Base-by-base conservation (phyloP, 495 filamentous ascomycete species). In the Penicillium coffeae region DNA sequence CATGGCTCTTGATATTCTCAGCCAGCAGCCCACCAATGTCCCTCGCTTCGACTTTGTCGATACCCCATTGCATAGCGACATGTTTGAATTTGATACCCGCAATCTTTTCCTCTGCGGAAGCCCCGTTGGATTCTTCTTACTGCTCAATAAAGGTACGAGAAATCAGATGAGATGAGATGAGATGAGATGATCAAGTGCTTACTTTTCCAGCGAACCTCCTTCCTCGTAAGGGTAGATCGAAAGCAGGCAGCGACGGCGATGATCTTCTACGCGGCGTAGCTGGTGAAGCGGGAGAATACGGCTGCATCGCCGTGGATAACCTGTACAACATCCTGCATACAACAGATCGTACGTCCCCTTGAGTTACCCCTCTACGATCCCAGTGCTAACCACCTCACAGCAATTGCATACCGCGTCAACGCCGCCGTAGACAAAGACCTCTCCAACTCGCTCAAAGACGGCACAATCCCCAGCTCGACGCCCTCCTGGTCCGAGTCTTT, bases 281-380 rank as follows among this genome's bases (percentile, higher is more conserved):
- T 32, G 90, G 88, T 6, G 82, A 91, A 38, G 72, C 75, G 12
- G 91, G 87, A 40, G 80, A 70, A 10, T 96, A 90, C 62, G 93
- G 93, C 21, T 98, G 92, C 66, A 69, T 96, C 32, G 88, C 91
- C 4, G 88, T 96, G 8, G 89, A 96, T 58, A 98, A 98, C 62
- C 77, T 98, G 38, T 98, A 96, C 76, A 98, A 98, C 63, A 82
- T 98, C 51, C 78, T 97, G 60, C 76, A 83, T 50, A 77, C 76
- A 32, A 79, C 78, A 15, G 81, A 83, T 50, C 79, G 74, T 77
- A 64, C 40, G 66, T 58, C 8, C n/a, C 7, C 33, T 16, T 30
- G 10, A 27, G 9, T 2, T 32, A 21, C 14, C 1, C 9, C 2
- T 13, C 18, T 19, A 25, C 64, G 72, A 22, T 72, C 70, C 50